Evolutionary conservation across 139 green algal species (phyloP).

Genomic region (Chlorella vulgaris): DNA sequence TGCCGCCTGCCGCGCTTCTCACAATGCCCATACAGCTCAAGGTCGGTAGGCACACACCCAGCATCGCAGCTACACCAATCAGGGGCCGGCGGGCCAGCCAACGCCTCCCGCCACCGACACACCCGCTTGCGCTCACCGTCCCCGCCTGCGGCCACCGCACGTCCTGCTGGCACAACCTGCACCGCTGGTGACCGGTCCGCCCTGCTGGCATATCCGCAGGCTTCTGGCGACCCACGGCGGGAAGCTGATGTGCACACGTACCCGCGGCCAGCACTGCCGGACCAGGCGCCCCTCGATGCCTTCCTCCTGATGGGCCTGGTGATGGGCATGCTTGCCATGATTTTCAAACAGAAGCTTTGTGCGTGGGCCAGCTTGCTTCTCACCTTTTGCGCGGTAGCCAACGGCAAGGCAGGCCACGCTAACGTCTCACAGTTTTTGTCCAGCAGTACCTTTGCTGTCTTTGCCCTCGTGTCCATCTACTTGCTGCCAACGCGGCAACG

Average conservation of each 20-base stretch:
- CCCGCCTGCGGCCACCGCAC: no score
- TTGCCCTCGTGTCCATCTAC: constrained; percentile 24
- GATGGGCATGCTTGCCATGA: constrained; percentile 13
- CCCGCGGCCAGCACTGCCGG: background rate
- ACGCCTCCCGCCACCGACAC: no score
- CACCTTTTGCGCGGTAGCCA: constrained; percentile 16
- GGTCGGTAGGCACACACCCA: no score
- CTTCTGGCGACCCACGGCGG: constrained; percentile 23
- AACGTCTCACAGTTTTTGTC: constrained; percentile 25
- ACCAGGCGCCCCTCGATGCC: constrained; percentile 14
- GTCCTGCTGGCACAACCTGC: no score
- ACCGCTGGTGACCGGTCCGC: background rate
- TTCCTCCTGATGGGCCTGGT: constrained; percentile 24
- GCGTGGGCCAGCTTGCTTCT: constrained; percentile 25
- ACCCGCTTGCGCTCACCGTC: no score
- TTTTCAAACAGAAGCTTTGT: constrained; percentile 26
- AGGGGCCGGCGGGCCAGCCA: no score
- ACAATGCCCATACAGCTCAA: constrained; percentile 5
- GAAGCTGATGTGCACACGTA: constrained; percentile 11
- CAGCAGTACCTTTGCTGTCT: constrained; percentile 21
- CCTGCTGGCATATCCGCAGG: constrained; percentile 4
- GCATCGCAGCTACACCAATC: no score
- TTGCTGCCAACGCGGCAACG: constrained; percentile 5
- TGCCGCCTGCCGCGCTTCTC: background rate
- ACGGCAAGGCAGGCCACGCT: background rate